Conservation (phyloP, 1,139 yeast species). For the Scheffersomyces stambukii region DNA sequence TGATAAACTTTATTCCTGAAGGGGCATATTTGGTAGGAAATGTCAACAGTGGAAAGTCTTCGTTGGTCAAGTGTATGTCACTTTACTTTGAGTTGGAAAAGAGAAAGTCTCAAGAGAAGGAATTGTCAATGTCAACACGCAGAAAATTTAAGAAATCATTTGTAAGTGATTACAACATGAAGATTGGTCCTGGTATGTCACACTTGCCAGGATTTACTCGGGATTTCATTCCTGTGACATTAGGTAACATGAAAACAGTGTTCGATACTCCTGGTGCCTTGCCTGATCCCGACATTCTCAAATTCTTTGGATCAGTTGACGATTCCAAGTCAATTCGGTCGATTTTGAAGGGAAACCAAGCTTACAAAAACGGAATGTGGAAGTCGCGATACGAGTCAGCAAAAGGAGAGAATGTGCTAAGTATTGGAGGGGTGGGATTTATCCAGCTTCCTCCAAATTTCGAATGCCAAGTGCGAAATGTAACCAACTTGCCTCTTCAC, state of each 20-base stretch:
- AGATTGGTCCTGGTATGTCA: slow-evolving; percentile 44
- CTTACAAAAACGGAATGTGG: slow-evolving; percentile 32
- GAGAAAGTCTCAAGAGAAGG: slow-evolving; percentile 7
- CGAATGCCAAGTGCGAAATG: slow-evolving; percentile 40
- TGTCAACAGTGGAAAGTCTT: slow-evolving; percentile 75
- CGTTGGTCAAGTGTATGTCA: slow-evolving; percentile 51
- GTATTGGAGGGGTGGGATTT: slow-evolving; percentile 61
- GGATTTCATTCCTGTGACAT: slow-evolving; percentile 32
- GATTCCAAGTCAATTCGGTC: slow-evolving; percentile 28
- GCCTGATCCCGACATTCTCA: slow-evolving; percentile 16
- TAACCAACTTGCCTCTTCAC: slow-evolving; percentile 26
- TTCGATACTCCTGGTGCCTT: slow-evolving; percentile 60
- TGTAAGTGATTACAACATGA: slow-evolving; percentile 14
- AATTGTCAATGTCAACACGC: slow-evolving; percentile 7
- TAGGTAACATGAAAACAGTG: slow-evolving; percentile 26
- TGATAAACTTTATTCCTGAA: slow-evolving; percentile 31
- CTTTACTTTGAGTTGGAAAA: slow-evolving; percentile 18
- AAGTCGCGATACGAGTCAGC: slow-evolving; percentile 34
- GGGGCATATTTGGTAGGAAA: slow-evolving; percentile 62
- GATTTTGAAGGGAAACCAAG: slow-evolving; percentile 33
- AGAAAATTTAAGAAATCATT: slow-evolving; percentile 11
- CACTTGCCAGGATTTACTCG: slow-evolving; percentile 58
- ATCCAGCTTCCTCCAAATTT: slow-evolving; percentile 36
- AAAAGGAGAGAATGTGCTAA: slow-evolving; percentile 42
- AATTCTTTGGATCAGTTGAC: slow-evolving; percentile 25